phyloP scores from a whole-genome alignment of 441 rosid genomes.

The Gossypium trilobum region DNA sequence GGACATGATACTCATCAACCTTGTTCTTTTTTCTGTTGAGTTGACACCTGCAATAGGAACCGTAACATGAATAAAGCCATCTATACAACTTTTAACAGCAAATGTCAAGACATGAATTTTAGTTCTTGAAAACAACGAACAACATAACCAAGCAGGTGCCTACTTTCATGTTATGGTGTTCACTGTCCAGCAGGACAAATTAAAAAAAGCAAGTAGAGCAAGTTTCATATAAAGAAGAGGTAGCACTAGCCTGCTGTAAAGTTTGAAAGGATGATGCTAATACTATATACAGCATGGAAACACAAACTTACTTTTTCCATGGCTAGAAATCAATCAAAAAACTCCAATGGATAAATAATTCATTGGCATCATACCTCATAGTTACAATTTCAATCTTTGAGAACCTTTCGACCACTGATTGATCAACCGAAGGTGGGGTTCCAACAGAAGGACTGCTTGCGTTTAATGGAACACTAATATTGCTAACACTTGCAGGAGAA shows the following conservation, averaged over 20 bases:
- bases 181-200: not conserved
- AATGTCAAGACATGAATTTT: not conserved
- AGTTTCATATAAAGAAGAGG: not conserved
- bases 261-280: slow-evolving; percentile 3
- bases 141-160: not conserved
- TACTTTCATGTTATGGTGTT: not conserved
- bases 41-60: slow-evolving; percentile 53
- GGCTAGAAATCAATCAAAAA: slow-evolving; percentile 9
- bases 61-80: slow-evolving; percentile 1
- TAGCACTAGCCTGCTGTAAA: not conserved
- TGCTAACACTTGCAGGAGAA: slow-evolving; percentile 88
- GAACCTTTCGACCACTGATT: slow-evolving; percentile 61
- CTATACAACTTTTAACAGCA: not conserved
- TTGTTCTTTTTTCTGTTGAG: slow-evolving; percentile 60
- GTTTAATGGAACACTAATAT: slow-evolving; percentile 48
- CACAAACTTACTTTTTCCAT: not conserved
- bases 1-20: slow-evolving; percentile 39
- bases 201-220: not conserved
- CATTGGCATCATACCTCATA: slow-evolving; percentile 40
- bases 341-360: slow-evolving; percentile 10
- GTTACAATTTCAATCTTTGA: slow-evolving; percentile 68
- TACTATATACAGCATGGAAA: slow-evolving; percentile 1
- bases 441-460: slow-evolving; percentile 81
- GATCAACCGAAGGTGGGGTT: slow-evolving; percentile 59
- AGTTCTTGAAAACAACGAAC: not conserved